These are phyloP conservation scores for Arthroderma sp. DNA, from an alignment of 2,329 filamentous ascomycete genomes.

Conservation along the genomic window DNA sequence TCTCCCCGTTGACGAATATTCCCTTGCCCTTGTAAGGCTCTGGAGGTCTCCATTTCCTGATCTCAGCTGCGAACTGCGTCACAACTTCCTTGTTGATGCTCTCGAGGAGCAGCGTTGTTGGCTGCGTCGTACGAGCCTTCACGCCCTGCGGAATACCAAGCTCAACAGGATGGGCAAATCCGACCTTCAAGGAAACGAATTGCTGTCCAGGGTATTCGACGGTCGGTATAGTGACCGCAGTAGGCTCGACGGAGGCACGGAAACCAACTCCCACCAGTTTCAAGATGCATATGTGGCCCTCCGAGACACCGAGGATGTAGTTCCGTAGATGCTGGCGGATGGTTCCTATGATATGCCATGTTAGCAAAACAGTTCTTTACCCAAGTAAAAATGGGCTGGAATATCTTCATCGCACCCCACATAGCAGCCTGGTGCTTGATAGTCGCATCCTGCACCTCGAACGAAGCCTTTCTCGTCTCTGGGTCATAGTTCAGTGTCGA, in stretches of 20 bases:
- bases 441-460: conserved; percentile 58
- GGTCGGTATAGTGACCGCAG: conserved; percentile 49
- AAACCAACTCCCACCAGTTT: conserved; percentile 93
- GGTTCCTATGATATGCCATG: conserved; percentile 49
- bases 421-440: conserved; percentile 73
- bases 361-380: background rate
- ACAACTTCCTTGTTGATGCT: conserved; percentile 75
- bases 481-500: conserved; percentile 59
- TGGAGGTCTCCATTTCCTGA: conserved; percentile 76
- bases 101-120: conserved; percentile 82
- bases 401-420: conserved; percentile 60
- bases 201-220: conserved; percentile 68
- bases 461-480: conserved; percentile 48
- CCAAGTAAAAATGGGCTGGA: background rate
- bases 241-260: conserved; percentile 72
- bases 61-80: conserved; percentile 81
- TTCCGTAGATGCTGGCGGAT: conserved; percentile 81
- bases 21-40: conserved; percentile 99
- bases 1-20: conserved; percentile 95
- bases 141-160: conserved; percentile 71
- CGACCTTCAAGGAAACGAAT: conserved; percentile 87
- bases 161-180: conserved; percentile 92
- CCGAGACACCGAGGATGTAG: conserved; percentile 84
- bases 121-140: conserved; percentile 75
- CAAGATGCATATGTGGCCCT: conserved; percentile 88